Evolutionary conservation across 495 filamentous ascomycete species (phyloP).

Genomic region (Cryomyces minteri): DNA sequence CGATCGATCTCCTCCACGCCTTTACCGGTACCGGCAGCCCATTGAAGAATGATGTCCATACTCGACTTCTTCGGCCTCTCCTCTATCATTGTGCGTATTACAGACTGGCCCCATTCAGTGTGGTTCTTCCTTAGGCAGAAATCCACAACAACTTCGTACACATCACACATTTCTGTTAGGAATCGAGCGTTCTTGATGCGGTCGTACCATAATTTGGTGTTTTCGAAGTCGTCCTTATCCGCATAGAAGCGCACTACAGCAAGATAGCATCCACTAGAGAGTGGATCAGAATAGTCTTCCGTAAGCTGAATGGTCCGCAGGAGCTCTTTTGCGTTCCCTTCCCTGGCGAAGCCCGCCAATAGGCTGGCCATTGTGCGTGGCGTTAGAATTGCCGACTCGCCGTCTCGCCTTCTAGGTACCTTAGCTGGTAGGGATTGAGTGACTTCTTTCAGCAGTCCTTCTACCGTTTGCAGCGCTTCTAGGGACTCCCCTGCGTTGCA

Average conservation of each 20-base stretch:
- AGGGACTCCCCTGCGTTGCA: too few relatives aligned
- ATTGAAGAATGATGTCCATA: constrained; percentile 59
- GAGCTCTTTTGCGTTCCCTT: constrained; percentile 38
- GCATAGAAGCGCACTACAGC: constrained; percentile 35
- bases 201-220: constrained; percentile 45
- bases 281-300: constrained; percentile 8
- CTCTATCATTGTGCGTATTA: constrained; percentile 36
- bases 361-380: background rate
- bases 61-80: constrained; percentile 26
- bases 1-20: constrained; percentile 49
- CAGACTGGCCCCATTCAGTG: constrained; percentile 38
- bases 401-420: background rate
- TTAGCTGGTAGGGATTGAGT: background rate
- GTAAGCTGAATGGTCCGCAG: constrained; percentile 24
- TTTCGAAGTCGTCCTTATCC: constrained; percentile 26
- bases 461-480: too few relatives aligned
- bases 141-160: constrained; percentile 31
- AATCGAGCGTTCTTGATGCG: constrained; percentile 18
- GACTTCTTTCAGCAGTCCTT: background rate
- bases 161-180: constrained; percentile 17
- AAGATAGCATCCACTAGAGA: constrained; percentile 21
- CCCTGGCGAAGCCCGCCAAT: constrained; percentile 45
- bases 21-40: constrained; percentile 54
- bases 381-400: background rate
- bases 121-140: constrained; percentile 40